Evolutionary conservation across 768 basidiomycete species (phyloP).

Genomic region (Podaxis sp.): DNA sequence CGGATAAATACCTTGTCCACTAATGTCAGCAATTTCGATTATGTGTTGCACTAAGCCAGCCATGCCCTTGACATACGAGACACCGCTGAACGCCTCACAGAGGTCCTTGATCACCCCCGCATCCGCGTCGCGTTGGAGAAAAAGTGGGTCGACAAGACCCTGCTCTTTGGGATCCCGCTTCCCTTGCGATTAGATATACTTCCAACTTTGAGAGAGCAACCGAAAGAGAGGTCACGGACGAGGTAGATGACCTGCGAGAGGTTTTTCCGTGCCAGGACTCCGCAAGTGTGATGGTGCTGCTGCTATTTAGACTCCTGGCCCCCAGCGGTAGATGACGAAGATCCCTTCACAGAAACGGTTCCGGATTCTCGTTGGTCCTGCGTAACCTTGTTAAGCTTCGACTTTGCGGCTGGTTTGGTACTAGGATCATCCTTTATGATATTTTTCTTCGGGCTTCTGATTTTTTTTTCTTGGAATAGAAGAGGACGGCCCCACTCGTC

Average conservation of each 20-base stretch:
- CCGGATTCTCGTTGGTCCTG: neutral
- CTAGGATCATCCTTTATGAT: neutral
- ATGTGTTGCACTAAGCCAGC: slow-evolving; percentile 21
- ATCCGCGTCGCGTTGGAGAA: slow-evolving; percentile 11
- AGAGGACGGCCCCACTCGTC: neutral
- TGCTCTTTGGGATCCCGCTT: neutral
- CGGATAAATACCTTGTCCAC: neutral
- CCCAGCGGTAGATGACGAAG: neutral
- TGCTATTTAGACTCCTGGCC: neutral
- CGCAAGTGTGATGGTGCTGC: neutral
- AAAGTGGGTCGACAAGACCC: neutral
- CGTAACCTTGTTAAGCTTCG: neutral
- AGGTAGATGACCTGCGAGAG: neutral
- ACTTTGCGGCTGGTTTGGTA: neutral
- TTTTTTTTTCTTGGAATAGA: neutral
- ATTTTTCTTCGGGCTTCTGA: neutral
- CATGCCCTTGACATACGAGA: slow-evolving; percentile 23
- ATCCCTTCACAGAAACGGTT: neutral
- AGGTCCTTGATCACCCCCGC: slow-evolving; percentile 16
- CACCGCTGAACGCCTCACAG: slow-evolving; percentile 17
- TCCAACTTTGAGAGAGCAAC: neutral
- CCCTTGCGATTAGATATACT: neutral
- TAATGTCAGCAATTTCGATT: slow-evolving; percentile 22
- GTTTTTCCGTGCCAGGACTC: neutral
- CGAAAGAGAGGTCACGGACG: neutral